These are phyloP conservation scores for Ascochyta koolunga DNA, from an alignment of 2,329 filamentous ascomycete species.

Conservation along the genomic window DNA sequence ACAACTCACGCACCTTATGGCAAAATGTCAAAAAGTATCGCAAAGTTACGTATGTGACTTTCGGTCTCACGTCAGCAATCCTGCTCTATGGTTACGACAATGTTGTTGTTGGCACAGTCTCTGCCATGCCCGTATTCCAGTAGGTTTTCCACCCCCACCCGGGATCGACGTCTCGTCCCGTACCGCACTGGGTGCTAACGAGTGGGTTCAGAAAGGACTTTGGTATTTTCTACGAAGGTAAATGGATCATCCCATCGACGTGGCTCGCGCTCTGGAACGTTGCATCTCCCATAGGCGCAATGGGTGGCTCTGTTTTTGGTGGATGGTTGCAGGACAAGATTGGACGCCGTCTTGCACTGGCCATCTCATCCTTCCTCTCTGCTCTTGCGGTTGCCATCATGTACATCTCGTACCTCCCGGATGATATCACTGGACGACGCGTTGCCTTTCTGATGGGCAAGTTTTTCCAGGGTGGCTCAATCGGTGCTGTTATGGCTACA, in stretches of 20 bases:
- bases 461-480: conserved; percentile 53
- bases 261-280: conserved; percentile 42
- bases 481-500: conserved; percentile 52
- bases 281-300: conserved; percentile 33
- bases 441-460: conserved; percentile 54
- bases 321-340: conserved; percentile 37
- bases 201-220: conserved; percentile 28
- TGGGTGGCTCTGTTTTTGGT: conserved; percentile 33
- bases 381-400: conserved; percentile 38
- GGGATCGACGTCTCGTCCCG: neutral
- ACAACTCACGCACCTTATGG: conserved; percentile 34
- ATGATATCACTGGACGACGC: conserved; percentile 29
- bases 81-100: conserved; percentile 41
- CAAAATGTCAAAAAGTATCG: conserved; percentile 41
- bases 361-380: conserved; percentile 31
- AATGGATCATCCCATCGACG: conserved; percentile 37
- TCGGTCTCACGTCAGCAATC: conserved; percentile 36
- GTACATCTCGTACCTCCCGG: conserved; percentile 38
- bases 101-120: conserved; percentile 38
- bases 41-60: conserved; percentile 31
- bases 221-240: conserved; percentile 25
- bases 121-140: conserved; percentile 40
- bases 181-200: neutral
- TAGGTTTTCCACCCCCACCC: conserved; percentile 11
- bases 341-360: conserved; percentile 33